phyloP scores from a whole-genome alignment of 371 early-diverging fungal genomes.

The Mucor racemosus region DNA sequence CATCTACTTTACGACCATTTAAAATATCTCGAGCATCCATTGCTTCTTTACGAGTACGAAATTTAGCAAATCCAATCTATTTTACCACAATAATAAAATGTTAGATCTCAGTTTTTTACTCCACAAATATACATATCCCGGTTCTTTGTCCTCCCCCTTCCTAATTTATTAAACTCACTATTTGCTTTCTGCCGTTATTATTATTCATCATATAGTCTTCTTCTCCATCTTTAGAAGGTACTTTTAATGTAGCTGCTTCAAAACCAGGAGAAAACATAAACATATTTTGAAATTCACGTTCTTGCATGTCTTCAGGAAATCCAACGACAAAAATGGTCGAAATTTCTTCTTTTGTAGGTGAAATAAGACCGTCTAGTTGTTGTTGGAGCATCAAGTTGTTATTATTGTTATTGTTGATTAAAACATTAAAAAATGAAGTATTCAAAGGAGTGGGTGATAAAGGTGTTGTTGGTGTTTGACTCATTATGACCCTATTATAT shows the following conservation, averaged over 20 bases:
- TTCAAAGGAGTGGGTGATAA: conserved; percentile 30
- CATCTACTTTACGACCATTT: conserved; percentile 85
- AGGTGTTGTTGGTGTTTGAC: conserved; percentile 23
- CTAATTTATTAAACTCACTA: conserved; percentile 60
- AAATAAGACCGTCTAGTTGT: conserved; percentile 17
- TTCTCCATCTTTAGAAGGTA: conserved; percentile 60
- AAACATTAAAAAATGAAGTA: conserved; percentile 24
- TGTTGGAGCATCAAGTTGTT: not conserved
- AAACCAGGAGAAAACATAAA: conserved; percentile 93
- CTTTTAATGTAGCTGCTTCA: conserved; percentile 90
- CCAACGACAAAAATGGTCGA: conserved; percentile 96
- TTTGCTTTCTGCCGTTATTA: conserved; percentile 70
- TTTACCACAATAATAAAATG: not conserved
- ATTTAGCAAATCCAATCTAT: conserved; percentile 93
- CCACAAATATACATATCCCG: not conserved
- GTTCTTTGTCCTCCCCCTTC: not conserved
- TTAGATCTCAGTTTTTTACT: conserved; percentile 6
- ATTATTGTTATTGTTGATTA: conserved; percentile 2
- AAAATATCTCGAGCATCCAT: conserved; percentile 84
- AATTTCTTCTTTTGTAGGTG: conserved; percentile 58
- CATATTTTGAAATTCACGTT: conserved; percentile 96
- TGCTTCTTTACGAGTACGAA: conserved; percentile 83
- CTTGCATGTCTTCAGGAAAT: conserved; percentile 94
- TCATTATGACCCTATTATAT: conserved; percentile 11
- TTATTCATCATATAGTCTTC: conserved; percentile 46